Base-by-base conservation (phyloP, 305 asterid species). In the Fraxinus sp. region DNA sequence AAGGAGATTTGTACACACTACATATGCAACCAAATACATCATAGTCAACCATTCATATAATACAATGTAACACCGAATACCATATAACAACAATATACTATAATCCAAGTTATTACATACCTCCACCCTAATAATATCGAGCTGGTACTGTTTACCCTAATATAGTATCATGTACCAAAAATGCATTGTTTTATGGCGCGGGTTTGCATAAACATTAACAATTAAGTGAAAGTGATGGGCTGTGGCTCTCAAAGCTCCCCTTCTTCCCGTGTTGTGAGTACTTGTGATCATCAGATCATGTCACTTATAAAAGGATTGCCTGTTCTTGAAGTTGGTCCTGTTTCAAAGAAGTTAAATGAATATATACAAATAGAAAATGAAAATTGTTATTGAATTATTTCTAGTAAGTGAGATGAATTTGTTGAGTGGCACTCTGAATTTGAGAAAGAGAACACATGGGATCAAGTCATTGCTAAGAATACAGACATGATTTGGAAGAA, bases 271-370 rank as follows among this genome's bases (percentile, higher is more conserved):
- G 64, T 52, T 52, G 64, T 16, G 22, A 22, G 14, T 24, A 9
- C 13, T 37, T 43, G 49, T 24, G 5, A 3, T 28, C 22, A 43
- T 92, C 90, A 86, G 82, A 86, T 77, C 80, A 46, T 46, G 37
- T 64, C 72, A 9, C 6, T 32, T 26, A 26, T 92, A 87, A 86
- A 81, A 87, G 80, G 78, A 82, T 87, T 83, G 87, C 92, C 87
- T 91, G 96, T 81, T 87, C 93, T 83, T 78, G 91, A 87, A 92
- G 93, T 91, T 92, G 96, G 85, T 92, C 96, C 96, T 92, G 93
- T 83, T 83, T 11, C 82, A 79, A 80, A 77, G 59, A 84, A 79
- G 41, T 66, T 10, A 64, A 72, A 77, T 35, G 28, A 55, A 55
- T 77, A 10, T 77, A n/a, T 35, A 36, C 57, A 79, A 75, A 28